Evolutionary conservation across 2,329 filamentous ascomycete genomes (phyloP), one percentile per base, ranked within the genome.

Genomic region (Diaporthe citriasiana): DNA sequence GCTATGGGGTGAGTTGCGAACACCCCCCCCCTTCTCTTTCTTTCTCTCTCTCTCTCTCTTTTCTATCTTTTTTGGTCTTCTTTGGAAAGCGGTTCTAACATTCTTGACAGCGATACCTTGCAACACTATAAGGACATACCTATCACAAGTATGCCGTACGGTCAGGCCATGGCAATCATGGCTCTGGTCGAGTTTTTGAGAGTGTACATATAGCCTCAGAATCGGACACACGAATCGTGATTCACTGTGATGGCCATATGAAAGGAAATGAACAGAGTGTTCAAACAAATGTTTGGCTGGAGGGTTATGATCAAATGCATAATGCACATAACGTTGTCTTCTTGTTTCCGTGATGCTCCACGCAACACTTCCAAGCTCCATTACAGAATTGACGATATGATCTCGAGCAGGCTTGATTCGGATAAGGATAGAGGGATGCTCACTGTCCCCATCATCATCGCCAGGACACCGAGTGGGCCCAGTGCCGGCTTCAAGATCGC

Each of bases 131-230:
- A 93, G 82, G 89, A 94, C 76, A 95, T 96, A 73, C 88, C 91
- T 1, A 83, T 92, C 75, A 96, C 94, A 3, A 93, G 92, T 78
- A 96, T 95, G 94, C 94, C 93, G 9, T 95, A 95, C 78, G 94
- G 94, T 0, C 94, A 95, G 81, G 93, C 93, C 0, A 95, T 95
- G 93, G 93, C 93, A 0, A 94, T 95, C 76, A 95, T 95, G 91
- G 91, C 93, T 0, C 81, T 95, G 76, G 93, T 93, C 0, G 94
- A 96, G 83, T 93, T 93, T 78, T 80, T 94, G 82, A 87, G 93
- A 63, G 87, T 87, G 42, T 93, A 89, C 59, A 82, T 84, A 70
- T 84, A 68, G 22, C 27, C 35, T 60, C 19, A 38, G 13, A 25
- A 40, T 25, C 12, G 33, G 15, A 38, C 17, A 25, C 33, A 53